phyloP scores from a whole-genome alignment of 192 early-diverging fungal species.

The Cladochytrium replicatum region DNA sequence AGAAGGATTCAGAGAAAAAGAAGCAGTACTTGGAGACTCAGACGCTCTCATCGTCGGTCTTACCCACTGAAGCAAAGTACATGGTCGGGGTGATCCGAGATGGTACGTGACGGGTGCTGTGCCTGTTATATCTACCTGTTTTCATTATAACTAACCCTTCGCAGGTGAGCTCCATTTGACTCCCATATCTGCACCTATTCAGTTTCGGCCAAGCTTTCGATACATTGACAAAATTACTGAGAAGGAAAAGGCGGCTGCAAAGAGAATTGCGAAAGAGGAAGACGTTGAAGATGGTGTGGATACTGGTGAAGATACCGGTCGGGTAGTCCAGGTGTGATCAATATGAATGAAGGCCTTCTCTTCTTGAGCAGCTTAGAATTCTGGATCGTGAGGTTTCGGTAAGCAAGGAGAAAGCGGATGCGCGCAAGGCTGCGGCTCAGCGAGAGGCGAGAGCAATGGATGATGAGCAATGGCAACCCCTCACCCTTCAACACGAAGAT shows the following conservation, averaged over 20 bases:
- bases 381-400: too few species aligned
- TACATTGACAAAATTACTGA: constrained; percentile 87
- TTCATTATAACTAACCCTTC: neutral
- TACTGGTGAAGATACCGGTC: constrained; percentile 24
- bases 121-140: neutral
- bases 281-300: constrained; percentile 38
- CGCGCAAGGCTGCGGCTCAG: constrained; percentile 14
- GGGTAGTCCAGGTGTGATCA: constrained; percentile 12
- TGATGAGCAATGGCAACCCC: constrained; percentile 19
- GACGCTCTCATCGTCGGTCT: constrained; percentile 61
- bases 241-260: constrained; percentile 60
- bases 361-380: too few species aligned
- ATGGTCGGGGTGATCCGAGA: constrained; percentile 68
- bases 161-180: constrained; percentile 80
- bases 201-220: constrained; percentile 78
- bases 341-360: too few species aligned
- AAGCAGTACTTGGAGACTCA: constrained; percentile 55
- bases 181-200: constrained; percentile 58
- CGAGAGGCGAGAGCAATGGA: constrained; percentile 17
- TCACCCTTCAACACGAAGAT: constrained; percentile 5
- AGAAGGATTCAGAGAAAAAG: constrained; percentile 34
- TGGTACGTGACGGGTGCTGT: constrained; percentile 27
- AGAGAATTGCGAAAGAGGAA: constrained; percentile 58
- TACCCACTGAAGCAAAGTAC: constrained; percentile 74
- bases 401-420: constrained; percentile 32